phyloP scores from a whole-genome alignment of 1,284 basidiomycete genomes.

The Golubevia sp. region DNA sequence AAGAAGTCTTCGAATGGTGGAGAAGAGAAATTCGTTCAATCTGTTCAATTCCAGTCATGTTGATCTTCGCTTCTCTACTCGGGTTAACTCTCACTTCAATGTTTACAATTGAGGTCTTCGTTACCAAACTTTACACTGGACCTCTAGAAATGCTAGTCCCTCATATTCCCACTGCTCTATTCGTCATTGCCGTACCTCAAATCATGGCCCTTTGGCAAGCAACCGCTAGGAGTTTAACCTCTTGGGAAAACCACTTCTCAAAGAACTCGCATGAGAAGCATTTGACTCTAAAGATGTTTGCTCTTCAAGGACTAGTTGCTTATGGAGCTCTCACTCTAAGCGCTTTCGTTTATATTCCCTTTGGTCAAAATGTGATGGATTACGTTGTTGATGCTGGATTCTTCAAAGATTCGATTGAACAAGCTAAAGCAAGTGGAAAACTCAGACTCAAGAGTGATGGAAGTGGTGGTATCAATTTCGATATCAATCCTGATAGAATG shows the following conservation, averaged over 20 bases:
- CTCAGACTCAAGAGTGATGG: conserved; percentile 10
- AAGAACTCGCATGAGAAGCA: conserved; percentile 33
- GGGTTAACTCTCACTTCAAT: conserved; percentile 41
- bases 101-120: conserved; percentile 54
- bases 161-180: conserved; percentile 46
- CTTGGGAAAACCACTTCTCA: conserved; percentile 51
- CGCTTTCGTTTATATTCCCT: conserved; percentile 57
- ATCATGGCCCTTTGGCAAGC: conserved; percentile 53
- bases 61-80: conserved; percentile 42
- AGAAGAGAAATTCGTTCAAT: conserved; percentile 39
- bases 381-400: conserved; percentile 40
- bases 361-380: conserved; percentile 49
- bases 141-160: conserved; percentile 41
- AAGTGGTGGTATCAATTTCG: conserved; percentile 34
- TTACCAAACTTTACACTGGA: conserved; percentile 51
- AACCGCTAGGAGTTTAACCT: conserved; percentile 39
- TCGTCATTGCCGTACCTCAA: conserved; percentile 44
- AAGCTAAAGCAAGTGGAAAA: conserved; percentile 28
- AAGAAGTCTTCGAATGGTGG: conserved; percentile 61
- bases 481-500: conserved; percentile 48
- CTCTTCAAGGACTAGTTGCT: conserved; percentile 51
- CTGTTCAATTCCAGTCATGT: conserved; percentile 34
- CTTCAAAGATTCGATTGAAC: conserved; percentile 28
- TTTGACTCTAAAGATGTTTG: conserved; percentile 54
- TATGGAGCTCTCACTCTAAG: conserved; percentile 52